Evolutionary conservation across 140 eudicot species (phyloP).

Genomic region (Bidens hawaiensis): DNA sequence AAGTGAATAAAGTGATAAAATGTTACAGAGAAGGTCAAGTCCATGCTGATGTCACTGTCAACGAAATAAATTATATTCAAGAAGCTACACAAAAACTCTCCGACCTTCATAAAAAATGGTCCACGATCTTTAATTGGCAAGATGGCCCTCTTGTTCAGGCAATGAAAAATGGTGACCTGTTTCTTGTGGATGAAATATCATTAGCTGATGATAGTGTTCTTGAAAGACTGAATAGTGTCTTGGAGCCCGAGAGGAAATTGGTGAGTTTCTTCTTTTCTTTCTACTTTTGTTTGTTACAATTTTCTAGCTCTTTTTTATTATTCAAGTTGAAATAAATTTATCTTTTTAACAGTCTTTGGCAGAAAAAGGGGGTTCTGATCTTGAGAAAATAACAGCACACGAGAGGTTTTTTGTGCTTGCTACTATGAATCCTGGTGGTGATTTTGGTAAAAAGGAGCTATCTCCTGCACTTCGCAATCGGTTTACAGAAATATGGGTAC

Average conservation of each 20-base stretch:
- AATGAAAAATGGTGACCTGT: constrained; percentile 82
- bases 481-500: constrained; percentile 98
- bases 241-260: constrained; percentile 97
- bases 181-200: constrained; percentile 95
- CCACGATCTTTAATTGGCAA: constrained; percentile 83
- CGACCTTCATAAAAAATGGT: constrained; percentile 66
- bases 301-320: not conserved
- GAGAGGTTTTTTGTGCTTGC: constrained; percentile 86
- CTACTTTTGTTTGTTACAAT: not conserved
- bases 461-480: constrained; percentile 98
- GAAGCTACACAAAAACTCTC: constrained; percentile 26
- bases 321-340: not conserved
- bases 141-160: constrained; percentile 98
- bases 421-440: constrained; percentile 99
- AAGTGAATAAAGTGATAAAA: constrained; percentile 42
- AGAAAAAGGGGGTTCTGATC: constrained; percentile 86
- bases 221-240: constrained; percentile 90
- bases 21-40: constrained; percentile 42
- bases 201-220: constrained; percentile 99
- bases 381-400: constrained; percentile 80
- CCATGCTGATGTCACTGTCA: constrained; percentile 42
- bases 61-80: constrained; percentile 46
- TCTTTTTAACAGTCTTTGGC: constrained; percentile 73
- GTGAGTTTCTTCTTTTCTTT: constrained; percentile 36
- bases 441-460: constrained; percentile 90